phyloP scores from a whole-genome alignment of 2,329 filamentous ascomycete genomes.

The Allantophomopsis lycopodina region DNA sequence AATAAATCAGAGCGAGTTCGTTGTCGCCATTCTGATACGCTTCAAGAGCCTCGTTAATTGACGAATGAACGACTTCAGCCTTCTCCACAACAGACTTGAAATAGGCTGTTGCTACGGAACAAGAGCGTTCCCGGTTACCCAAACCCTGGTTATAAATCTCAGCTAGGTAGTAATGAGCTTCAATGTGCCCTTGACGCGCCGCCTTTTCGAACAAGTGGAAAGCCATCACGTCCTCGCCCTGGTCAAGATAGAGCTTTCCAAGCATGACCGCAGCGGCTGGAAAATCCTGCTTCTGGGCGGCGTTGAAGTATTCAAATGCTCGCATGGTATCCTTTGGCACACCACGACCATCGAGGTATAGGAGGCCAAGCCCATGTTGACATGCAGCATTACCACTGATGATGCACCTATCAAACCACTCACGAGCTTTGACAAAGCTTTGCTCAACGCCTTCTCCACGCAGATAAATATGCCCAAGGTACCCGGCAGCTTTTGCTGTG shows the following conservation, averaged over 20 bases:
- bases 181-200: slow-evolving; percentile 52
- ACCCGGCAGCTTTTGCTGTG: slow-evolving; percentile 56
- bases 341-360: slow-evolving; percentile 56
- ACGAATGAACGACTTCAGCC: slow-evolving; percentile 40
- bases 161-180: slow-evolving; percentile 61
- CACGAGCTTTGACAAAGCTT: slow-evolving; percentile 46
- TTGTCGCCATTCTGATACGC: slow-evolving; percentile 51
- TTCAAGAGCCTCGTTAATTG: slow-evolving; percentile 52
- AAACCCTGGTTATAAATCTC: slow-evolving; percentile 54
- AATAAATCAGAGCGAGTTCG: slow-evolving; percentile 48
- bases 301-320: slow-evolving; percentile 50
- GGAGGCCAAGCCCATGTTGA: slow-evolving; percentile 55
- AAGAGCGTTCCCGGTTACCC: slow-evolving; percentile 46
- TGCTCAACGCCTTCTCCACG: slow-evolving; percentile 58
- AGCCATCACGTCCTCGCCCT: slow-evolving; percentile 40
- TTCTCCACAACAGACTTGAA: slow-evolving; percentile 50
- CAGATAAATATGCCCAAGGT: slow-evolving; percentile 59
- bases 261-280: slow-evolving; percentile 52
- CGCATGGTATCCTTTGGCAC: slow-evolving; percentile 44
- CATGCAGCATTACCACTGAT: slow-evolving; percentile 50
- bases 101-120: slow-evolving; percentile 51
- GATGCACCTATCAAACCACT: slow-evolving; percentile 56
- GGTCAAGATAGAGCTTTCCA: slow-evolving; percentile 56
- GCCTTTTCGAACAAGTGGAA: slow-evolving; percentile 59
- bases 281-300: slow-evolving; percentile 55